phyloP scores from a whole-genome alignment of 345 rosid species.

The Aquilaria malaccensis region DNA sequence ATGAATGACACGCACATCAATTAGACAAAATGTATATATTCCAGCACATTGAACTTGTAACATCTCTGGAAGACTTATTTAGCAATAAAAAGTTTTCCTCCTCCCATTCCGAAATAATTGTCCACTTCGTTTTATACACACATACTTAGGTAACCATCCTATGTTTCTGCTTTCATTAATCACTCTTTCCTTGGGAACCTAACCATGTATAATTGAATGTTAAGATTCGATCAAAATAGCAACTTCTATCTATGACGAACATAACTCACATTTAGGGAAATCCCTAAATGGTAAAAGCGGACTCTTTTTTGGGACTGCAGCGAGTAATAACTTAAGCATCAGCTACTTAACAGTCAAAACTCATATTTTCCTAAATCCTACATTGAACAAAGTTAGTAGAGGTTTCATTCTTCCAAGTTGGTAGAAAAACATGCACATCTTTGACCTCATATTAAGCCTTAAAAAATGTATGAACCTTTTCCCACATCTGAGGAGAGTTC shows the following conservation, averaged over 20 bases:
- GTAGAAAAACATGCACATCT: neutral
- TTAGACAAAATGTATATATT: neutral
- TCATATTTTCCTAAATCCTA: neutral
- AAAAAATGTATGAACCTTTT: slow-evolving; percentile 27
- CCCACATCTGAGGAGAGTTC: slow-evolving; percentile 23
- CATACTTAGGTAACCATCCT: neutral
- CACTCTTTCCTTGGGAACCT: too few relatives aligned
- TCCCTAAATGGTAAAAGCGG: too few relatives aligned
- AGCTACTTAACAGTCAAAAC: neutral
- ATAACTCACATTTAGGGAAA: too few relatives aligned
- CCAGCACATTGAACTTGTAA: neutral
- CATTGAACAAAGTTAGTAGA: neutral
- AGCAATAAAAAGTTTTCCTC: neutral
- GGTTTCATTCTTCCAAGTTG: too few relatives aligned
- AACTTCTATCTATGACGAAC: too few relatives aligned
- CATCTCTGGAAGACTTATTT: too few relatives aligned
- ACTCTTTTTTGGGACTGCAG: too few relatives aligned
- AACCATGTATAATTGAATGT: too few relatives aligned
- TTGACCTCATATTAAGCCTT: neutral
- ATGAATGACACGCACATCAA: neutral
- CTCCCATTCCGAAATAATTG: neutral
- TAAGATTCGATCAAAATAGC: too few relatives aligned
- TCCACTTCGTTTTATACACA: neutral
- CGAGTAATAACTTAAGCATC: neutral
- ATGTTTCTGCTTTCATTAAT: neutral